Base-by-base conservation (phyloP, 768 basidiomycete genomes). In the Trametes maxima region DNA sequence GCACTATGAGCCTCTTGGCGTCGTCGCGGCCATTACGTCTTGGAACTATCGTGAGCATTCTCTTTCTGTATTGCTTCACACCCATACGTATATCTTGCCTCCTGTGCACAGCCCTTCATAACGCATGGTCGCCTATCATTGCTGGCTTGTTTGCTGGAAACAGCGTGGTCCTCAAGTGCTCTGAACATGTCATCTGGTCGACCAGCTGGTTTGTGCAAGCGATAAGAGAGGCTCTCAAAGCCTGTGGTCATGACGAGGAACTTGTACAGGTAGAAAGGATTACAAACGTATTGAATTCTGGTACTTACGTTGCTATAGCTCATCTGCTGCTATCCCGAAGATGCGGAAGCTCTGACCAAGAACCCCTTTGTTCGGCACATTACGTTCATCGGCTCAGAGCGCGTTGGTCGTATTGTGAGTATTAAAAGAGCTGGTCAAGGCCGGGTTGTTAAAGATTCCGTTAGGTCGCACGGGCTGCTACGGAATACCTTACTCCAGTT, bases 81-180 rank as follows among this genome's bases (percentile, higher is more conserved):
- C 57, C 48, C 54, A 35, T 40, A 28, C 10, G 21, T 16, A 24
- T n/a, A 19, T 48, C 54, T 35, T n/a, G 51, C 21, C 24, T 25
- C 49, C n/a, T 16, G 43, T 44, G 24, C 14, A 24, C 65, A 95
- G 94, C 94, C 36, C 76, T 98, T 58, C 96, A 98, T 74, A 98
- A 98, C 70, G 84, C 90, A 0, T 90, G 94, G 83, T 95, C 94
- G 1, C 96, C 96, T 1, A 94, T 99, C 59, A 77, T 98, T 33
- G 93, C 96, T 6, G 82, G 89, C 10, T 80, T 99, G 40, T 96
- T 97, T 72, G 80, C 95, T 8, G 97, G 96, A 5, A 96, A 98
- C 70, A 87, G 82, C 22, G 79, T 96, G 45, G 88, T 98, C 4
- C 78, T 98, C 40, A 98, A 98, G 74, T 95, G 92, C 68, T 94